These are phyloP conservation scores for Gigaspora rosea DNA, from an alignment of 192 early-diverging fungal species.

Conservation along the genomic window DNA sequence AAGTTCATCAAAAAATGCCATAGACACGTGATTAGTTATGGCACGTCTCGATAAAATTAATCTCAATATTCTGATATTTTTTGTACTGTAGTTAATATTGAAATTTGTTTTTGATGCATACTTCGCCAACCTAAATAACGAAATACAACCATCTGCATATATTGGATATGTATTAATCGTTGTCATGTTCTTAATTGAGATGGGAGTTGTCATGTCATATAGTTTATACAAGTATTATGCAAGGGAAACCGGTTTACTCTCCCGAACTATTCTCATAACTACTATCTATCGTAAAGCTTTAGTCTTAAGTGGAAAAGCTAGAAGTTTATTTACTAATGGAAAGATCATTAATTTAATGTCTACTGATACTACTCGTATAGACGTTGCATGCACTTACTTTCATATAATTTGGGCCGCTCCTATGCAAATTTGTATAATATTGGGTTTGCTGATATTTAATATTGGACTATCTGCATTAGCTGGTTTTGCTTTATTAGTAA, in stretches of 20 bases:
- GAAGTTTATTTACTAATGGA: conserved; percentile 51
- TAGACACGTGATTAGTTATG: not conserved
- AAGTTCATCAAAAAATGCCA: no score
- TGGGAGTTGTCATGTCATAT: conserved; percentile 38
- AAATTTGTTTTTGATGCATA: conserved; percentile 1
- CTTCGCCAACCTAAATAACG: not conserved
- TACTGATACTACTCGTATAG: conserved; percentile 68
- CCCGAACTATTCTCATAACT: conserved; percentile 47
- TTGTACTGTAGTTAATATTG: not conserved
- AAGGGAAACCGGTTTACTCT: conserved; percentile 44
- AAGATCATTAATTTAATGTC: conserved; percentile 79
- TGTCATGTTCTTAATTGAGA: conserved; percentile 44
- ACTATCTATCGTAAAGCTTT: conserved; percentile 55
- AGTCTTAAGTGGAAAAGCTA: conserved; percentile 50
- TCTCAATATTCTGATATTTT: not conserved
- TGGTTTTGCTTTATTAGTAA: conserved; percentile 57
- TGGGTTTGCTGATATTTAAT: conserved; percentile 46
- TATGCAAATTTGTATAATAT: conserved; percentile 40
- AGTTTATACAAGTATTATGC: conserved; percentile 40
- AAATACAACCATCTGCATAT: conserved; percentile 28
- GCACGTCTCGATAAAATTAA: not conserved
- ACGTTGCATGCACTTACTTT: conserved; percentile 47
- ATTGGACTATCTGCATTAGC: conserved; percentile 67
- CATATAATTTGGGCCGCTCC: conserved; percentile 54
- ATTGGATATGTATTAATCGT: conserved; percentile 43